These are phyloP conservation scores for Leptosphaerulina australis DNA, from an alignment of 2,329 filamentous ascomycete genomes.

Conservation along the genomic window DNA sequence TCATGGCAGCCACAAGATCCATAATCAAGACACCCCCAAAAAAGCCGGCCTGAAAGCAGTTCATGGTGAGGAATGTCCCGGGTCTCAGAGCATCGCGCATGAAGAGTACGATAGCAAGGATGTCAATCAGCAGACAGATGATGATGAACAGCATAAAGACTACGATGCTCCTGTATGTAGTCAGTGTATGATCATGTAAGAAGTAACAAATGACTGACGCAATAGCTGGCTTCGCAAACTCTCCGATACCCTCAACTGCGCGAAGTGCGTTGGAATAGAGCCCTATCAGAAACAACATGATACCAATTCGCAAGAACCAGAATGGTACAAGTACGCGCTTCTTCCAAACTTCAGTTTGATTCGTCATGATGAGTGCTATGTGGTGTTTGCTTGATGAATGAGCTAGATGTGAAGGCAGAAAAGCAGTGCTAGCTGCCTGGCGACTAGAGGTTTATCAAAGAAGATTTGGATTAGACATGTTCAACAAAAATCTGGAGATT, in stretches of 20 bases:
- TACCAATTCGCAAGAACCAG: conserved; percentile 43
- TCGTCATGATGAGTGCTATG: conserved; percentile 26
- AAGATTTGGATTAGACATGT: conserved; percentile 4
- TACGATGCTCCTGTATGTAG: conserved; percentile 31
- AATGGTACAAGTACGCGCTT: conserved; percentile 49
- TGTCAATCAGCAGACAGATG: conserved; percentile 44
- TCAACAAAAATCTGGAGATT: conserved; percentile 9
- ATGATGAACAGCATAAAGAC: conserved; percentile 43
- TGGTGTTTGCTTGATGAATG: not conserved
- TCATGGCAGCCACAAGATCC: conserved; percentile 36
- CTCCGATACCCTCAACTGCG: conserved; percentile 22
- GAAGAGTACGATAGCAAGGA: conserved; percentile 45
- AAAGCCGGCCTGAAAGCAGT: conserved; percentile 45
- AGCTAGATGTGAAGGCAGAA: not conserved
- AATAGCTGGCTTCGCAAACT: conserved; percentile 26
- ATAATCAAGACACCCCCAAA: conserved; percentile 42
- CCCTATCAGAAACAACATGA: conserved; percentile 44
- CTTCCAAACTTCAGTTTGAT: conserved; percentile 39
- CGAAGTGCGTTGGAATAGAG: conserved; percentile 35
- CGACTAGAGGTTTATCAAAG: not conserved
- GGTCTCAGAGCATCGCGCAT: conserved; percentile 42
- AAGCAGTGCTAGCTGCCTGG: not conserved
- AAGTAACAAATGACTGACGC: conserved; percentile 24
- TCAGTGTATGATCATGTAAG: conserved; percentile 23
- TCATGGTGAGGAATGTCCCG: conserved; percentile 44